Evolutionary conservation across 2,329 filamentous ascomycete genomes (phyloP), one percentile per base, ranked within the genome.

Genomic region (Paecilomyces sp.): DNA sequence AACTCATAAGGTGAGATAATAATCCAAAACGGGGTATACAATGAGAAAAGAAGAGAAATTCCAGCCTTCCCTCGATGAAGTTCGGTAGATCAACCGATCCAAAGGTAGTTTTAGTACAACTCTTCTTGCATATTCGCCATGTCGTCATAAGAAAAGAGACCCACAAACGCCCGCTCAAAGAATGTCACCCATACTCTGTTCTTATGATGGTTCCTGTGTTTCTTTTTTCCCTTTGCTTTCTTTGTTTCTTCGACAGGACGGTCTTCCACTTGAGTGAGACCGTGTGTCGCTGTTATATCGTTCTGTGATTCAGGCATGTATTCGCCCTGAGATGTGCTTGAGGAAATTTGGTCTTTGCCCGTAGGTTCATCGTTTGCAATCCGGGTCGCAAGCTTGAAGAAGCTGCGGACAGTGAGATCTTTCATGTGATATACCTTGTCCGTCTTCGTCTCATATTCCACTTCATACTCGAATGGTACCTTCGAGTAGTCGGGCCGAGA

Each of bases 391-490:
- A 97, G 81, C 62, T 89, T 83, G 53, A 97, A 78, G 71, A 89
- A 89, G 71, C 86, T 95, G 63, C 85, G 82, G 57, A 97, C 89
- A 0, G 93, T 97, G 72, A 99, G 77, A 74, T 97, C 93, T 52
- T 84, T 80, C 66, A 97, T 75, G 62, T 85, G 83, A 72, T 92
- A 97, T 1, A 88, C 74, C 60, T 85, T 76, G 71, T 97, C 92
- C 24, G 87, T 83, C 58, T 85, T 88, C 0, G 92, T 97, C 72
- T 87, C 87, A 72, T 99, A 99, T 73, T 96, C 91, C 55, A 96
- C 80, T 70, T 96, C 83, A 69, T 85, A 97, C 15, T 80, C 71
- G 72, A 97, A 91, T 34, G 88, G 85, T 64, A 75, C 58, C 74
- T 73, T 61, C 74, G 31, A 50, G 51, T 77, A 69, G 87, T 83